Percentiles rank a stretch among this genome's conserved stretches.
Conservation (phyloP, 352 stramenopile genomes). For the Phytophthora aleatoria region DNA sequence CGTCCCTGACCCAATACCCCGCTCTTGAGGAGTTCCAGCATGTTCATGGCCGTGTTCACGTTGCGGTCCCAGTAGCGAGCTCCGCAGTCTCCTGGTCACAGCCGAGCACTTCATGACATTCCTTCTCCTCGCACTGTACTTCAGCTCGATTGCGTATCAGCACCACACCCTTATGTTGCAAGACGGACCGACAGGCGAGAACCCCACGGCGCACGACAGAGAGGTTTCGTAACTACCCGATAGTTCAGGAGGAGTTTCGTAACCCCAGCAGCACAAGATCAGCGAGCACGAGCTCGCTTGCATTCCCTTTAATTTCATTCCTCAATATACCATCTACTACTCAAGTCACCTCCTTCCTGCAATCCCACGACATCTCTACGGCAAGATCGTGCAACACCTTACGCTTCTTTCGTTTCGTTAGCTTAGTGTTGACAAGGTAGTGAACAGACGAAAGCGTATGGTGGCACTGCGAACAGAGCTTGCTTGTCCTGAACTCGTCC, state of each 20-base stretch:
- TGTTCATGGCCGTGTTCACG: constrained; percentile 29
- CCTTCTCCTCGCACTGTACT: constrained; percentile 7
- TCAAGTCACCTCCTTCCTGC: no score
- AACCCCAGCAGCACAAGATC: no score
- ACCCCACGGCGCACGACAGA: no score
- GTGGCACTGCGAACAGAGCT: constrained; percentile 7
- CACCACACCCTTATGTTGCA: background rate
- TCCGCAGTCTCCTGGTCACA: constrained; percentile 10
- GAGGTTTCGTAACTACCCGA: no score
- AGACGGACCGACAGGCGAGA: no score
- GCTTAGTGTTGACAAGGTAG: constrained; percentile 10
- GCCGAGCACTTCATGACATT: constrained; percentile 14
- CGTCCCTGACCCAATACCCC: constrained; percentile 1
- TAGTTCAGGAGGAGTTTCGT: no score
- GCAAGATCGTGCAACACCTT: background rate
- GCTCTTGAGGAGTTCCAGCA: constrained; percentile 18
- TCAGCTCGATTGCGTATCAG: constrained; percentile 9
- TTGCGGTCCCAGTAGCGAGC: constrained; percentile 21
- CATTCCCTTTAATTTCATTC: no score
- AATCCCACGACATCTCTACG: no score
- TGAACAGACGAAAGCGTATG: constrained; percentile 17
- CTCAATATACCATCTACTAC: no score
- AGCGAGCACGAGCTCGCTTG: no score
- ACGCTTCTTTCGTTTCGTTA: constrained; percentile 12
- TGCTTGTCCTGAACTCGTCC: constrained; percentile 6